phyloP scores from a whole-genome alignment of 345 rosid species.

The Dipteronia dyeriana region DNA sequence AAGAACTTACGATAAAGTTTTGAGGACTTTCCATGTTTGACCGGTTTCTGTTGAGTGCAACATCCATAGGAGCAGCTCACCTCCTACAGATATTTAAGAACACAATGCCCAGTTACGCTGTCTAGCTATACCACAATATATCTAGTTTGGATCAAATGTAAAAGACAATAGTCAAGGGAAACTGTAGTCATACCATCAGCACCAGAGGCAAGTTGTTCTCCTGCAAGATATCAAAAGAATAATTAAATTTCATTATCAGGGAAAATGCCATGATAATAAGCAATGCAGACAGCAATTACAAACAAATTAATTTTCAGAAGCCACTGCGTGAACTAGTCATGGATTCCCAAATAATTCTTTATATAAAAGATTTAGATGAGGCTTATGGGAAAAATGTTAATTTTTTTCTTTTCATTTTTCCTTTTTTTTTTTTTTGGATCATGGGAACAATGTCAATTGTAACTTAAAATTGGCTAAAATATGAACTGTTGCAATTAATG shows the following conservation, averaged over 20 bases:
- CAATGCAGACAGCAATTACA: background rate
- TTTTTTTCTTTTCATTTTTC: too few species aligned
- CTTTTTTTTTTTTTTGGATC: too few species aligned
- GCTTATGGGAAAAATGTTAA: background rate
- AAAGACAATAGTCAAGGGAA: constrained; percentile 2
- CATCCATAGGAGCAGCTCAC: constrained; percentile 91
- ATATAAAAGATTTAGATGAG: background rate
- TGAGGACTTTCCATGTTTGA: constrained; percentile 86
- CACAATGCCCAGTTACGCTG: background rate
- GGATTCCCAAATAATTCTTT: background rate
- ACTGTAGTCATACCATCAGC: constrained; percentile 73
- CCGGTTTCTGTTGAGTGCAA: constrained; percentile 67
- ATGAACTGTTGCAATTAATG: background rate
- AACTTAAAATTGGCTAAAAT: background rate
- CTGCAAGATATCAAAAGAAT: constrained; percentile 39
- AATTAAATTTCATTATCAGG: constrained; percentile 4
- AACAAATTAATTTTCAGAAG: background rate
- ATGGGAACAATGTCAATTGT: too few species aligned
- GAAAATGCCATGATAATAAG: background rate
- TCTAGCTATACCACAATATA: background rate
- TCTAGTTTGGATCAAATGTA: background rate
- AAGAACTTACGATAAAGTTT: constrained; percentile 65
- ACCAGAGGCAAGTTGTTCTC: constrained; percentile 93
- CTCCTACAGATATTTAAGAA: constrained; percentile 51
- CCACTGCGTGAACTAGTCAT: background rate